A percentile compares a stretch with the other conserved stretches of the same genome.
phyloP scores from a whole-genome alignment of 176 grass and related monocot species.

The Eleusine indica region DNA sequence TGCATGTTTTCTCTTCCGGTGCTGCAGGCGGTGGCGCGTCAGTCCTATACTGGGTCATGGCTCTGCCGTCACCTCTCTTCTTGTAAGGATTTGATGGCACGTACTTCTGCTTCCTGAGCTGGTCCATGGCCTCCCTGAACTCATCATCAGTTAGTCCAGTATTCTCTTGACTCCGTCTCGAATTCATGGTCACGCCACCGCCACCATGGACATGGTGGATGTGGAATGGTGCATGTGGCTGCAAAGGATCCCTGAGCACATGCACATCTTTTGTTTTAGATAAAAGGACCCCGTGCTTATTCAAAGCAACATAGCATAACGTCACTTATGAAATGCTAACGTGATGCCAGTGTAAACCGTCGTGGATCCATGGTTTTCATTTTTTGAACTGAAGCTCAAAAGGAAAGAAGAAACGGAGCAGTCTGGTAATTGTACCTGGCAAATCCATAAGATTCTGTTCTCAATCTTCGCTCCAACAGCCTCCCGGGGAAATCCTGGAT shows the following conservation, averaged over 20 bases:
- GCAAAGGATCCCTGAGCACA: constrained; percentile 4
- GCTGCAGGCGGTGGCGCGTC: background rate
- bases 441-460: constrained; percentile 5
- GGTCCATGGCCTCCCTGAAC: constrained; percentile 27
- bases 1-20: constrained; percentile 37
- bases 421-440: constrained; percentile 13
- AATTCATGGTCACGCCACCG: background rate
- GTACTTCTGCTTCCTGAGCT: constrained; percentile 36
- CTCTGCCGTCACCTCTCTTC: background rate
- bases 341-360: background rate
- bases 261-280: background rate
- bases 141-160: background rate
- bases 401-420: background rate
- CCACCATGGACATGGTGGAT: background rate
- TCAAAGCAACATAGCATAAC: too few species aligned
- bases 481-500: constrained; percentile 27
- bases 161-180: background rate
- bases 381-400: background rate
- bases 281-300: too few species aligned
- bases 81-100: background rate
- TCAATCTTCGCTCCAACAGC: constrained; percentile 21
- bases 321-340: background rate
- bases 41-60: background rate
- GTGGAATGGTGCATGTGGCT: background rate
- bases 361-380: background rate